A percentile compares a stretch with the other conserved stretches of the same genome.
Conservation (phyloP, 2,329 filamentous ascomycete species). For the Ophiocordyceps camponoti-floridani region DNA sequence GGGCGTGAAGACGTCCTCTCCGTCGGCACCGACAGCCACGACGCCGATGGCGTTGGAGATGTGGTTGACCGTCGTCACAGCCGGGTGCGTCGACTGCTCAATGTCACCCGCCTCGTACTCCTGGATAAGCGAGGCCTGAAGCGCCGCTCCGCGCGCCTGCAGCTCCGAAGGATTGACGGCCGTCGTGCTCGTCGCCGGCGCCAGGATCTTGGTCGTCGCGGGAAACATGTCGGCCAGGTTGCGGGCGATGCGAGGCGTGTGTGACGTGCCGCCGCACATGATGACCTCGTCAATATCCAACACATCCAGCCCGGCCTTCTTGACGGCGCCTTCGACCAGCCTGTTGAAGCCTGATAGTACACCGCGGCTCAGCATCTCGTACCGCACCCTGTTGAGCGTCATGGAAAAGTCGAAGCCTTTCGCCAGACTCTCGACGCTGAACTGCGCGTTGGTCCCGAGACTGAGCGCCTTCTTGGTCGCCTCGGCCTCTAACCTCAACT, state of each 20-base stretch:
- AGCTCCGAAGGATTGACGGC: conserved; percentile 92
- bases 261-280: conserved; percentile 76
- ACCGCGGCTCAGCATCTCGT: conserved; percentile 75
- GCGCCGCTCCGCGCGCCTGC: conserved; percentile 72
- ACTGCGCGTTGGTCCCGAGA: conserved; percentile 71
- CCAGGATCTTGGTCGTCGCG: conserved; percentile 57
- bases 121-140: conserved; percentile 85
- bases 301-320: conserved; percentile 83
- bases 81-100: conserved; percentile 86
- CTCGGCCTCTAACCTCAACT: conserved; percentile 84
- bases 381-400: conserved; percentile 84
- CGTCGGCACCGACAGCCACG: conserved; percentile 41
- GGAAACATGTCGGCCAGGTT: conserved; percentile 71
- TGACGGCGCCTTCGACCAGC: conserved; percentile 65
- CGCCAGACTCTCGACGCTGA: conserved; percentile 81
- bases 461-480: conserved; percentile 82
- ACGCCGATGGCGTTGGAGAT: conserved; percentile 79
- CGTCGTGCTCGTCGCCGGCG: conserved; percentile 58
- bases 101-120: conserved; percentile 91
- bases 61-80: conserved; percentile 87
- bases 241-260: conserved; percentile 82
- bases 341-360: conserved; percentile 78
- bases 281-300: conserved; percentile 92
- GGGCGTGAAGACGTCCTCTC: conserved; percentile 56
- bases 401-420: conserved; percentile 82